phyloP scores from a whole-genome alignment of 495 filamentous ascomycete species.

The Xylaria curta region DNA sequence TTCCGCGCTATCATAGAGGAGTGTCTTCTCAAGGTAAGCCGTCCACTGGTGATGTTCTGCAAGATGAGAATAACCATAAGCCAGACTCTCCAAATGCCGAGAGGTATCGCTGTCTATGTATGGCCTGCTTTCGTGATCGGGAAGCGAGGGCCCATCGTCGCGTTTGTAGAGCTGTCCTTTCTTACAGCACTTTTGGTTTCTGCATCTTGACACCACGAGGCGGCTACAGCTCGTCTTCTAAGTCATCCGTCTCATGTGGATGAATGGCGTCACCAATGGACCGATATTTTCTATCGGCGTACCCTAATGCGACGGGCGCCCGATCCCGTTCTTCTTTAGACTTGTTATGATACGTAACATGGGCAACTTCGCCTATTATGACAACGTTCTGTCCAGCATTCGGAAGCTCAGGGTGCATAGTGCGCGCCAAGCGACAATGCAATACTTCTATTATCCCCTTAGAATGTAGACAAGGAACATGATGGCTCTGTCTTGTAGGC shows the following conservation, averaged over 20 bases:
- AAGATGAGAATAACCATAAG: background rate
- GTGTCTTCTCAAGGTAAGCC: background rate
- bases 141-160: background rate
- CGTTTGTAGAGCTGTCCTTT: background rate
- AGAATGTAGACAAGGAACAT: conserved; percentile 16
- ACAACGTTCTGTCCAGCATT: conserved; percentile 19
- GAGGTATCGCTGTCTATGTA: background rate
- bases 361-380: conserved; percentile 23
- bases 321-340: background rate
- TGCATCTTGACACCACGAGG: background rate
- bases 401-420: conserved; percentile 21
- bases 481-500: conserved; percentile 1
- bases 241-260: background rate
- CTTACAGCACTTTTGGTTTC: background rate
- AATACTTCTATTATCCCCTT: conserved; percentile 19
- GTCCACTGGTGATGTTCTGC: background rate
- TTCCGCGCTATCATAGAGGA: background rate
- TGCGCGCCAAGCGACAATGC: conserved; percentile 22
- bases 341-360: conserved; percentile 3
- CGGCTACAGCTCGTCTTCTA: background rate
- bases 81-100: no score
- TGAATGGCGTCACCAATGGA: conserved; percentile 14
- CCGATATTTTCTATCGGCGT: conserved; percentile 25
- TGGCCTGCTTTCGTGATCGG: background rate
- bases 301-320: conserved; percentile 14